These are phyloP conservation scores for Royoungia palumana DNA, from an alignment of 768 basidiomycete species.

Conservation along the genomic window DNA sequence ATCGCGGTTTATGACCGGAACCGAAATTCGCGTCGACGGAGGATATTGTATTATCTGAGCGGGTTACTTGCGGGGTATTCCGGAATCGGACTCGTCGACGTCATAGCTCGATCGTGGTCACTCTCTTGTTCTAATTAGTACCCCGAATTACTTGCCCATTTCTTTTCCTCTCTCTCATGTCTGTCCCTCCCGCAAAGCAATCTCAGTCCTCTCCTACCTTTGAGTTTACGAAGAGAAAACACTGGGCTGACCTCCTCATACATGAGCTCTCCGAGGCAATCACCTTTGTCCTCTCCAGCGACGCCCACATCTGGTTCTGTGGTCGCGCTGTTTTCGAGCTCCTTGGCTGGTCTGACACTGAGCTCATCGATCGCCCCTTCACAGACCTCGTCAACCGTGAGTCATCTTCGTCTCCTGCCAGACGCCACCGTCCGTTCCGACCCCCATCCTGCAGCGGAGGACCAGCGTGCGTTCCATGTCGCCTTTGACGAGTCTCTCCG, in stretches of 20 bases:
- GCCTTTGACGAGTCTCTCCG: conserved; percentile 56
- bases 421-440: neutral
- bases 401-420: conserved; percentile 16
- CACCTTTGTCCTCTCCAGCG: conserved; percentile 62
- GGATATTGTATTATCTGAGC: conserved; percentile 72
- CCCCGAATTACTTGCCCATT: neutral
- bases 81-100: conserved; percentile 20
- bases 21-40: conserved; percentile 83
- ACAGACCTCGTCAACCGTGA: conserved; percentile 62
- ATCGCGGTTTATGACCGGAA: conserved; percentile 84
- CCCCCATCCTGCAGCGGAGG: conserved; percentile 43
- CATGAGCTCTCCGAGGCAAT: conserved; percentile 74
- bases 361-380: conserved; percentile 68
- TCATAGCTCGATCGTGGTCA: conserved; percentile 15
- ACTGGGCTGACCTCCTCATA: conserved; percentile 80
- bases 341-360: conserved; percentile 72
- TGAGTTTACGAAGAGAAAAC: conserved; percentile 85
- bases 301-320: conserved; percentile 65
- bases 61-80: conserved; percentile 1
- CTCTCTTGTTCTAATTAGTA: neutral
- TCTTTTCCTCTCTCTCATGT: conserved; percentile 13
- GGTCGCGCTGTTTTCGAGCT: conserved; percentile 65
- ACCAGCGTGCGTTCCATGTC: conserved; percentile 43
- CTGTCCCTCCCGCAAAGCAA: conserved; percentile 10
- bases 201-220: conserved; percentile 36